Evolutionary conservation across 352 stramenopile species (phyloP), one percentile per base, ranked within the genome.

Genomic region (Aphanomyces stellatus): DNA sequence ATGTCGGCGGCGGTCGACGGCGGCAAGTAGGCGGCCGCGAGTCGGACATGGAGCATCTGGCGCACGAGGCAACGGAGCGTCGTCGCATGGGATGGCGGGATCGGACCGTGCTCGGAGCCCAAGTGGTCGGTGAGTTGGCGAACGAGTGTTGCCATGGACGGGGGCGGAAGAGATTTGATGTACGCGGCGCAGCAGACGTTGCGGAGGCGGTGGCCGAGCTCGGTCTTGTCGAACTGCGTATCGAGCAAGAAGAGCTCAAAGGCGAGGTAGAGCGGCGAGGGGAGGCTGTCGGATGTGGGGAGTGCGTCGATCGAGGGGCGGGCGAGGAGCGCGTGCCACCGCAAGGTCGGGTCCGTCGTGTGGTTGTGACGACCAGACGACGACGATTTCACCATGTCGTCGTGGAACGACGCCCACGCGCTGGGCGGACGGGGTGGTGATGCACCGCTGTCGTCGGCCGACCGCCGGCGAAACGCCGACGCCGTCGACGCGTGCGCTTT

Each of bases 21-120:
- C 17, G 74, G 73, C 67, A 88, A 91, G 73, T 81, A 90, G 22
- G 80, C 81, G 34, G 76, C 78, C 2, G 77, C 82, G 22, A 93
- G 74, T 13, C 85, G 82, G 24, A 72, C 79, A 60, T 87, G 90
- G 15, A 91, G 75, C 80, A 91, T 88, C 51, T 91, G 79, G 71
- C 91, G 81, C 48, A 91, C 76, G 37, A 91, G 30, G 33, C 7
- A 5, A 13, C 19, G n/a, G 22, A 67, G 49, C 37, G 49, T 67
- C 2, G 40, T 22, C n/a, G 28, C 10, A 19, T 11, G 17, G 3
- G 37, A 25, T 17, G 57, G n/a, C 6, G 42, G 42, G 22, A 40
- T 15, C 17, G 30, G 19, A 6, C 30, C 60, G 49, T 59, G 46
- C 28, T 67, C 60, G 35, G 19, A 2, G 13, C 10, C 31, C 30